Evolutionary conservation across 1,139 yeast species (phyloP).

Genomic region (Hansenula lynferdii): DNA sequence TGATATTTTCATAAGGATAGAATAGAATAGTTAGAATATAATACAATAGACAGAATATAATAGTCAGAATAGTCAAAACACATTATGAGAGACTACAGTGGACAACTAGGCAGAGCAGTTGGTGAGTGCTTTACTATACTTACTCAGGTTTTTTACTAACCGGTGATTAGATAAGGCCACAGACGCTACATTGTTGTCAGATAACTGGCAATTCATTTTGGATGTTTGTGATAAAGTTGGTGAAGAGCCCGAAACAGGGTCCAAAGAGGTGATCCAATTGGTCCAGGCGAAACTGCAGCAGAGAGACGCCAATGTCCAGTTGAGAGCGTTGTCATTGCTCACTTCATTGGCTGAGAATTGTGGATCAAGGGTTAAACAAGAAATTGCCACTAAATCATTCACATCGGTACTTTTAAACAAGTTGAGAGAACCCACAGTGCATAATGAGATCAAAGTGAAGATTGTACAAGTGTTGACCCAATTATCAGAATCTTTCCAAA

Average conservation of each 20-base stretch:
- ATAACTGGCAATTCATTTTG: slow-evolving; percentile 80
- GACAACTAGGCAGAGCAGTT: no score
- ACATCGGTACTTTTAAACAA: slow-evolving; percentile 51
- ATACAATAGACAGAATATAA: no score
- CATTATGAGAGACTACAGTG: no score
- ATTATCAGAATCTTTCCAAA: slow-evolving; percentile 48
- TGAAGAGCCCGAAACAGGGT: slow-evolving; percentile 60
- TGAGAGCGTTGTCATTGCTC: slow-evolving; percentile 66
- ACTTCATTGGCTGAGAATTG: slow-evolving; percentile 88
- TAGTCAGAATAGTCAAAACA: no score
- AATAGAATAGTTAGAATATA: no score
- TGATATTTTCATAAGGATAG: no score
- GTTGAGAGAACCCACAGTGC: slow-evolving; percentile 54
- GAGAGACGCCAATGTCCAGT: slow-evolving; percentile 75
- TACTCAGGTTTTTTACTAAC: no score
- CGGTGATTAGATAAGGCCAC: slow-evolving; percentile 54
- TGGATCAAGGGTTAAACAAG: slow-evolving; percentile 82
- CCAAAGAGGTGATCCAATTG: slow-evolving; percentile 24
- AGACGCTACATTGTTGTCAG: slow-evolving; percentile 71
- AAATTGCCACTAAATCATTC: slow-evolving; percentile 68
- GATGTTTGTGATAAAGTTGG: slow-evolving; percentile 82
- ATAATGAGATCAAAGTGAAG: slow-evolving; percentile 60
- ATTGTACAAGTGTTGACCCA: slow-evolving; percentile 67
- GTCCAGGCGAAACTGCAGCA: slow-evolving; percentile 47
- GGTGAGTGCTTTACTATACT: no score